Evolutionary conservation across 2,329 filamentous ascomycete genomes (phyloP), one percentile per base, ranked within the genome.

Genomic region (Phyllachora maydis): DNA sequence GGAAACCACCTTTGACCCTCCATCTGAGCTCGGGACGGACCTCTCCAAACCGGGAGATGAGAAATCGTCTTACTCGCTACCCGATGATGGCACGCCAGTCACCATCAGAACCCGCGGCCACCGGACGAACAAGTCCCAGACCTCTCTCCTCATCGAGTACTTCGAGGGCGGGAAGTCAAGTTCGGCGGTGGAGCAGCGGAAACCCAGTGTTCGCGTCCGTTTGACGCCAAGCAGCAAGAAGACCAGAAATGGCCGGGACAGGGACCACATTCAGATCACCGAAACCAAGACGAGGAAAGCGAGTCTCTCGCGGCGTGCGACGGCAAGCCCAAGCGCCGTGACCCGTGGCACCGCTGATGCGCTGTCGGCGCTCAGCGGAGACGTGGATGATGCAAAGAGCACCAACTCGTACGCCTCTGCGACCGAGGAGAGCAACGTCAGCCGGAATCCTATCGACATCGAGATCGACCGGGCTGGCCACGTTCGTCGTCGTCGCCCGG

Each of bases 141-240:
- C 83, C 18, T 90, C 79, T 27, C 59, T 93, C 34, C 59, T 93
- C 38, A 93, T 93, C 39, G 83, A 93, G 51, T 92, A 91, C 49
- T 93, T 90, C 40, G 83, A 92, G 50, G 77, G 70, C 35, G 68
- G 72, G 32, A 83, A 78, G 45, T 29, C 36, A 20, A 41, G 41
- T 26, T 45, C 50, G 19, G 52, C 63, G 27, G 58, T 57, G 36
- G 56, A 57, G 36, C 63, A 68, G 36, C 72, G 75, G 37, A 71
- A 76, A 36, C 82, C 83, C 8, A 91, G 81, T 43, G 79, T 93
- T 25, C 65, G 64, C 41, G 59, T 76, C 47, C 64, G 68, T 50
- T 63, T 92, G 31, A 90, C 79, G 9, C 83, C 83, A 15, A 38
- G 35, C 28, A 34, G 35, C 19, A 35, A 34, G 16, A 31, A 35